A percentile compares a stretch with the other conserved stretches of the same genome.
Conservation (phyloP, 2,329 filamentous ascomycete genomes). For the Trichoderma semiorbis region DNA sequence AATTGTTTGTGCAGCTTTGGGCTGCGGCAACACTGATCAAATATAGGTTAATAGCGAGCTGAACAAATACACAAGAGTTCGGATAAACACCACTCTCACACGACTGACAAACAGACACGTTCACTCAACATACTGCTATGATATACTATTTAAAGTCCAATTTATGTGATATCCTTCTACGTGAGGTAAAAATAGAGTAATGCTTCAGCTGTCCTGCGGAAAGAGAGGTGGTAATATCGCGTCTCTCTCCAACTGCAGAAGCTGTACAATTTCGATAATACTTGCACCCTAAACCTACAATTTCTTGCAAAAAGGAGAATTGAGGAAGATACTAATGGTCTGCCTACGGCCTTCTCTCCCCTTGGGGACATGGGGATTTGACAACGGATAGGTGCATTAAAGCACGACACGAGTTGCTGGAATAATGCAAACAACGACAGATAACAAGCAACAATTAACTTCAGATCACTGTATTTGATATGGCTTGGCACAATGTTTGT, state of each 20-base stretch:
- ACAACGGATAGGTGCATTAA: not conserved
- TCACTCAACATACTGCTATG: not conserved
- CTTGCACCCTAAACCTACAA: not conserved
- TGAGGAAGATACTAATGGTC: not conserved
- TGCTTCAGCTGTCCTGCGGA: not conserved
- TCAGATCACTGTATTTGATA: not conserved
- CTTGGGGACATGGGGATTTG: not conserved
- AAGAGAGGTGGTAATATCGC: not conserved
- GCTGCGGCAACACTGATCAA: not conserved
- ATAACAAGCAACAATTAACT: not conserved
- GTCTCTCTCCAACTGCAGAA: not conserved
- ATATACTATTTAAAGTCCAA: not conserved
- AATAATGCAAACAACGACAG: not conserved
- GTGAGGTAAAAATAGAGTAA: not conserved
- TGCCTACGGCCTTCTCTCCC: not conserved
- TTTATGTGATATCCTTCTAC: not conserved
- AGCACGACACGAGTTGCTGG: not conserved
- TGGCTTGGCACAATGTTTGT: not conserved
- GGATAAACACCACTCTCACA: not conserved
- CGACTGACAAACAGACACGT: not conserved
- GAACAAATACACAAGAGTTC: not conserved
- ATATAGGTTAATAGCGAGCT: not conserved
- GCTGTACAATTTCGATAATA: not conserved
- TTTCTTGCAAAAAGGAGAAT: not conserved
- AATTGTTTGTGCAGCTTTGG: not conserved